phyloP scores from a whole-genome alignment of 2,329 filamentous ascomycete genomes.

The Colletotrichum chlorophyti region DNA sequence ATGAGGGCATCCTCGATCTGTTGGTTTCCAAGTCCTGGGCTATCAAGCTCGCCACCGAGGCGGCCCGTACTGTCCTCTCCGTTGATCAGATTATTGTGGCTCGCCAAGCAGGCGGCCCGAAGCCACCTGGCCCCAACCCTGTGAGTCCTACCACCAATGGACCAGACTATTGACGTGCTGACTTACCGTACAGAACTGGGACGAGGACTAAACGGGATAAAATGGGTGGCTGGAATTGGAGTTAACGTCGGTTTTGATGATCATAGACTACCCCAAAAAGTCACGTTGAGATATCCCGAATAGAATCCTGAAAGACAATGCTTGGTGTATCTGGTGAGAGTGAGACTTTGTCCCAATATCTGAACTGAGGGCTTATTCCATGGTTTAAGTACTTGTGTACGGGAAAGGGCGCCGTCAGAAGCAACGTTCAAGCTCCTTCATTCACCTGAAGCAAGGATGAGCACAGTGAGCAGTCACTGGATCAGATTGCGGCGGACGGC shows the following conservation, averaged over 20 bases:
- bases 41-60: constrained; percentile 94
- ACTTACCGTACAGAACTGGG: constrained; percentile 60
- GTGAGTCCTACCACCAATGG: constrained; percentile 42
- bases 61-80: constrained; percentile 89
- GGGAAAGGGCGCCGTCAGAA: too few relatives aligned
- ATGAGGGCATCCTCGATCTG: constrained; percentile 90
- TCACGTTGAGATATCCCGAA: constrained; percentile 30
- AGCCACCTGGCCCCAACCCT: constrained; percentile 93
- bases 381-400: too few relatives aligned
- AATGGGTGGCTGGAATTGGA: constrained; percentile 21
- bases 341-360: too few relatives aligned
- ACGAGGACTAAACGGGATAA: constrained; percentile 58
- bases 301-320: constrained; percentile 24
- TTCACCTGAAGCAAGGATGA: too few relatives aligned
- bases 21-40: constrained; percentile 95
- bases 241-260: constrained; percentile 28
- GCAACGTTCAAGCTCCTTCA: too few relatives aligned
- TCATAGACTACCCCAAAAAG: constrained; percentile 28
- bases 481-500: too few relatives aligned
- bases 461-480: too few relatives aligned
- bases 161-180: constrained; percentile 31
- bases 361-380: too few relatives aligned
- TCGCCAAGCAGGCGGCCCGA: constrained; percentile 94
- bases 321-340: too few relatives aligned
- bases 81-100: constrained; percentile 99